Evolutionary conservation across 768 basidiomycete species (phyloP).

Genomic region (Calocybe indica): DNA sequence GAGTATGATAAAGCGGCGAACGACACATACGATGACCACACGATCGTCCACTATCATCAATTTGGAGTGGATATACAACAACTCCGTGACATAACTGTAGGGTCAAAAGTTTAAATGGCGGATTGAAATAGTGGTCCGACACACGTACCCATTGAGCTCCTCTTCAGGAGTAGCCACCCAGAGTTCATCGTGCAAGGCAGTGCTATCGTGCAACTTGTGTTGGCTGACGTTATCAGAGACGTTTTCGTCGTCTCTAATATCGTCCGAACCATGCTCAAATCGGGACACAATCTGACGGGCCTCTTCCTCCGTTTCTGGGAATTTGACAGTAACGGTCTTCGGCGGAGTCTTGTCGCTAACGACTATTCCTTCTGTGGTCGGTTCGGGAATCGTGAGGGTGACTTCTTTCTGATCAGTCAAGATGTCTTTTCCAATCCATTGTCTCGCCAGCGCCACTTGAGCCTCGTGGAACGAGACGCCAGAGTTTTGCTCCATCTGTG

Average conservation of each 20-base stretch:
- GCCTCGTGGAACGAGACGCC: constrained; percentile 82
- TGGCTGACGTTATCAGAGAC: constrained; percentile 79
- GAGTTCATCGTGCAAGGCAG: constrained; percentile 61
- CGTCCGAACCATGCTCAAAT: constrained; percentile 65
- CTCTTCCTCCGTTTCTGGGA: constrained; percentile 62
- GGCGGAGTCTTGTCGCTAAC: constrained; percentile 42
- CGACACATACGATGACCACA: constrained; percentile 69
- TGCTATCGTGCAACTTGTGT: constrained; percentile 65
- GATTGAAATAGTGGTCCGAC: constrained; percentile 6
- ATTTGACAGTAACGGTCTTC: constrained; percentile 51
- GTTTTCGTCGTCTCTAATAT: constrained; percentile 48
- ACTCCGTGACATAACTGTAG: constrained; percentile 68
- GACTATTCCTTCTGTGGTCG: constrained; percentile 29
- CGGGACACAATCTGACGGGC: constrained; percentile 53
- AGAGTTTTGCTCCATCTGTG: constrained; percentile 64
- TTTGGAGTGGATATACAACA: constrained; percentile 82
- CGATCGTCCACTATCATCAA: constrained; percentile 94
- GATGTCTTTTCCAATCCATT: constrained; percentile 57
- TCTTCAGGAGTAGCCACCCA: constrained; percentile 86
- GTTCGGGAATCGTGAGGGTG: constrained; percentile 50
- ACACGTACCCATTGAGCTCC: constrained; percentile 70
- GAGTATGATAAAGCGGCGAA: background rate
- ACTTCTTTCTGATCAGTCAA: constrained; percentile 43
- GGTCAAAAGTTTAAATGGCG: constrained; percentile 7
- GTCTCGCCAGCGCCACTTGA: constrained; percentile 75